Evolutionary conservation across 805 yeast genomes (phyloP).

Genomic region (Cephaloascus fragrans): DNA sequence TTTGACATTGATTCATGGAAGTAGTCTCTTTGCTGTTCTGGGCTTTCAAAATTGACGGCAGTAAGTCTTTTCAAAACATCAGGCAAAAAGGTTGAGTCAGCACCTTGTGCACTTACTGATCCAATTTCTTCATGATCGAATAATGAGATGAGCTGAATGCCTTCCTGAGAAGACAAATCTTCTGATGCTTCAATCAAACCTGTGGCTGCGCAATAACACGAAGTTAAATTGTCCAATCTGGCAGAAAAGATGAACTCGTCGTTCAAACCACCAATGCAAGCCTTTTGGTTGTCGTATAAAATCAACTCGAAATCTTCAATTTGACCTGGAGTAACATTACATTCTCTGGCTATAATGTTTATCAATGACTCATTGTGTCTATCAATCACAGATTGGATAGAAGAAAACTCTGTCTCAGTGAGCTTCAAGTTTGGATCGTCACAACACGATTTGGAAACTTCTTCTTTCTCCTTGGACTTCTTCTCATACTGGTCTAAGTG

Average conservation of each 20-base stretch:
- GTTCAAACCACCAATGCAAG: slow-evolving; percentile 79
- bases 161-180: slow-evolving; percentile 33
- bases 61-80: slow-evolving; percentile 66
- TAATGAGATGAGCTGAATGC: slow-evolving; percentile 66
- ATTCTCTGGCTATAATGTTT: slow-evolving; percentile 57
- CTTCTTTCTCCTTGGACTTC: slow-evolving; percentile 7
- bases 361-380: slow-evolving; percentile 75
- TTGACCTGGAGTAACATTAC: slow-evolving; percentile 37
- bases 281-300: slow-evolving; percentile 74
- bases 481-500: slow-evolving; percentile 12
- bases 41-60: slow-evolving; percentile 10
- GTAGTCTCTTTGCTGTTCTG: slow-evolving; percentile 15
- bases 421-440: slow-evolving; percentile 37
- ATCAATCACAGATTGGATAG: slow-evolving; percentile 51
- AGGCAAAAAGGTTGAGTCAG: slow-evolving; percentile 84
- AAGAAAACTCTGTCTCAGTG: slow-evolving; percentile 47
- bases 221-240: slow-evolving; percentile 81
- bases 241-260: slow-evolving; percentile 90
- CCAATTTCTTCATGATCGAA: slow-evolving; percentile 98
- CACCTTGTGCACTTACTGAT: slow-evolving; percentile 91
- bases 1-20: slow-evolving; percentile 53
- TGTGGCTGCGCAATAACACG: slow-evolving; percentile 71
- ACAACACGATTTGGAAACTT: slow-evolving; percentile 26
- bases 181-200: slow-evolving; percentile 54
- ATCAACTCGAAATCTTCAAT: slow-evolving; percentile 89